Evolutionary conservation across 2,329 filamentous ascomycete species (phyloP).

Genomic region (Xylaria multiplex): DNA sequence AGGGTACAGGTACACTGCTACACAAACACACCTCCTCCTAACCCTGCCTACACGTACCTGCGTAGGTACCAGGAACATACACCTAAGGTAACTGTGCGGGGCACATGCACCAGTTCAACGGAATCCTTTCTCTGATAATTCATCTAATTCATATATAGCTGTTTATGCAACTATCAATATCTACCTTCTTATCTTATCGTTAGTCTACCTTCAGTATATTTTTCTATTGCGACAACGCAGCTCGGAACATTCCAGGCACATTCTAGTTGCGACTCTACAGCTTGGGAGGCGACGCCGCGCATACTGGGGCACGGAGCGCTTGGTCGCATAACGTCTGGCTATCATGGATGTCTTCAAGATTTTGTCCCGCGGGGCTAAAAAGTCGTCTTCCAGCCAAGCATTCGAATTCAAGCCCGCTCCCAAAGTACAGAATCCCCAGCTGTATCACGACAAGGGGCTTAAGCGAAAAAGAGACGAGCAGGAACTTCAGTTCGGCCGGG

Average conservation of each 20-base stretch:
- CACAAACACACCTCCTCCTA: not conserved
- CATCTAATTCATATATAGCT: too few species aligned
- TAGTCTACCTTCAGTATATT: constrained; percentile 13
- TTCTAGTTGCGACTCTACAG: not conserved
- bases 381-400: constrained; percentile 54
- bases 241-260: not conserved
- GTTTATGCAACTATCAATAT: not conserved
- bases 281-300: not conserved
- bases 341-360: constrained; percentile 78
- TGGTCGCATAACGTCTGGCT: not conserved
- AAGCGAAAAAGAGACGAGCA: constrained; percentile 66
- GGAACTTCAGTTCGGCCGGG: constrained; percentile 44
- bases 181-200: constrained; percentile 29
- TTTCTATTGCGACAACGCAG: constrained; percentile 16
- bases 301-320: not conserved
- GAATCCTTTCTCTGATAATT: too few species aligned
- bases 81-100: not conserved
- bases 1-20: too few species aligned
- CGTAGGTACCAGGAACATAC: too few species aligned
- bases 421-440: constrained; percentile 72
- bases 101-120: not conserved
- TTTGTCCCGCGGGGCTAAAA: constrained; percentile 75
- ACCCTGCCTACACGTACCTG: not conserved
- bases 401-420: constrained; percentile 46
- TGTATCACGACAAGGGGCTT: constrained; percentile 68